These are phyloP conservation scores for Arthrobotrys iridis DNA, from an alignment of 2,329 filamentous ascomycete genomes.

Conservation along the genomic window DNA sequence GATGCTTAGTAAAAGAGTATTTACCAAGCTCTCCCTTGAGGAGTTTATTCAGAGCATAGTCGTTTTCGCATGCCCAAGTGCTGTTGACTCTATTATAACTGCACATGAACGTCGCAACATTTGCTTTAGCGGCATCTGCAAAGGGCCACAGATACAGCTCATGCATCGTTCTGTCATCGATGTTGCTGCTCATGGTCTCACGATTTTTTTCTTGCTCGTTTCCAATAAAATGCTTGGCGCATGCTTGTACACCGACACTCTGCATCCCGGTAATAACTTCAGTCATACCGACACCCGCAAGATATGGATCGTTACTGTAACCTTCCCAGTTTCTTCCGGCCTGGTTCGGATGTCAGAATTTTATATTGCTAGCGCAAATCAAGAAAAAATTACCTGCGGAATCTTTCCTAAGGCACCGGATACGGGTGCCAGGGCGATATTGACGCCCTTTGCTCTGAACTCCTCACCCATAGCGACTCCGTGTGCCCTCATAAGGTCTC, in stretches of 20 bases:
- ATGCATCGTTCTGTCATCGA: constrained; percentile 71
- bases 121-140: constrained; percentile 54
- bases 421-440: constrained; percentile 79
- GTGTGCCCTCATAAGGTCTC: constrained; percentile 73
- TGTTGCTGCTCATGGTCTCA: constrained; percentile 69
- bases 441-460: constrained; percentile 77
- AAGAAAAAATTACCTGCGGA: constrained; percentile 15
- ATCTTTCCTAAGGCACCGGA: constrained; percentile 61
- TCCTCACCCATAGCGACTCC: constrained; percentile 80
- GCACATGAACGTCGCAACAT: constrained; percentile 61
- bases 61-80: constrained; percentile 82
- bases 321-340: constrained; percentile 79
- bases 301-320: constrained; percentile 77
- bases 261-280: constrained; percentile 83
- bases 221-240: constrained; percentile 70
- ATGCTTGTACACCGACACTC: constrained; percentile 81
- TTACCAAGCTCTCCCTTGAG: constrained; percentile 64
- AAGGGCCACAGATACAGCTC: constrained; percentile 70
- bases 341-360: constrained; percentile 62
- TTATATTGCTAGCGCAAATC: not conserved
- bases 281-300: constrained; percentile 77
- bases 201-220: constrained; percentile 71
- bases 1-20: not conserved
- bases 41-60: constrained; percentile 76
- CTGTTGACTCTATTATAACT: constrained; percentile 83